phyloP scores from a whole-genome alignment of 176 grass and related monocot genomes.

The Lolium perenne region DNA sequence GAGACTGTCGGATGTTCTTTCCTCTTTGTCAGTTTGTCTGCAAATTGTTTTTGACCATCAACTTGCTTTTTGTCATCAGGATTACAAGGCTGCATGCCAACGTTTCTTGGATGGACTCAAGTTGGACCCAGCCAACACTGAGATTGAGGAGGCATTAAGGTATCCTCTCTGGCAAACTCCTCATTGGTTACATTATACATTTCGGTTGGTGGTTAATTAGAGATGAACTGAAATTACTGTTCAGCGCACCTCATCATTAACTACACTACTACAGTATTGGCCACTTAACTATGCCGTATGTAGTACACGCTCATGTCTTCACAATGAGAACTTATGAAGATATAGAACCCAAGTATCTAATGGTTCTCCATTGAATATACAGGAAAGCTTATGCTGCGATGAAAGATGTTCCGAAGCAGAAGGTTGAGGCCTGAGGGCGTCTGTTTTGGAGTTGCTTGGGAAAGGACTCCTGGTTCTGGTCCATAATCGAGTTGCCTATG shows the following conservation, averaged over 20 bases:
- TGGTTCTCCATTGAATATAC: neutral
- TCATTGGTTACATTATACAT: neutral
- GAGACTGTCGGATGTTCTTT: neutral
- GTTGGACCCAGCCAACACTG: conserved; percentile 18
- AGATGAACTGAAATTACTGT: neutral
- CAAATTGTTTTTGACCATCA: neutral
- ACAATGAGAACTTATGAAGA: neutral
- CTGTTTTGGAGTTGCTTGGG: neutral
- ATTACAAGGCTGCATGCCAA: neutral
- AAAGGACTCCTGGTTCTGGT: neutral
- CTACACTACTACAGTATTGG: neutral
- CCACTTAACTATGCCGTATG: neutral
- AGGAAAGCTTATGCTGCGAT: conserved; percentile 12
- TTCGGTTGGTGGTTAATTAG: neutral
- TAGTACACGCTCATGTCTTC: neutral
- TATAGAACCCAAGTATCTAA: neutral
- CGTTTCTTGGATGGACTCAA: conserved; percentile 8
- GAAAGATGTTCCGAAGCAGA: neutral
- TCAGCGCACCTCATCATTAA: neutral
- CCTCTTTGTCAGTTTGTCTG: neutral
- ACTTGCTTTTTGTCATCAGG: neutral
- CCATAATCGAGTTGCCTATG: neutral
- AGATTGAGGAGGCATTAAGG: conserved; percentile 14
- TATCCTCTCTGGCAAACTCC: neutral
- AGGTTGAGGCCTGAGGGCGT: neutral